These are phyloP conservation scores for Solanum pennellii DNA, from an alignment of 257 asterid species.

Conservation along the genomic window DNA sequence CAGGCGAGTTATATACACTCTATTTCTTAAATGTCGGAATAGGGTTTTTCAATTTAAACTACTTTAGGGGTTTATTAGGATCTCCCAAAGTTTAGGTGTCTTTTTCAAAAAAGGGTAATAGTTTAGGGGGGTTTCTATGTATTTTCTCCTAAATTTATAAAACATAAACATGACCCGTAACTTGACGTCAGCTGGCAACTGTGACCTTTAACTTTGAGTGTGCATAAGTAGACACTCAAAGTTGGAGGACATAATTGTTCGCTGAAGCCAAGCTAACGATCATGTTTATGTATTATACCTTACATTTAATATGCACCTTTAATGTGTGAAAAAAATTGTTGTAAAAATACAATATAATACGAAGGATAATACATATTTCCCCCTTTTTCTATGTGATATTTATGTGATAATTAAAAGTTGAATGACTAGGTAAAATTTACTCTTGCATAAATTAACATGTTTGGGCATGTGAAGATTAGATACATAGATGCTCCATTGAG, in stretches of 20 bases:
- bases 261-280: neutral
- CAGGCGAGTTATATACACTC: no score
- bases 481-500: neutral
- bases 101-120: no score
- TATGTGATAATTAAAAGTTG: neutral
- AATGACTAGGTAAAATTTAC: neutral
- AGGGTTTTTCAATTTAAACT: no score
- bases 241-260: neutral
- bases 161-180: neutral
- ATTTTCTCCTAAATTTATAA: neutral
- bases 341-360: neutral
- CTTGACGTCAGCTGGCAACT: neutral
- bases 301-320: neutral
- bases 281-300: neutral
- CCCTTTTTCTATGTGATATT: neutral
- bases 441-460: no score
- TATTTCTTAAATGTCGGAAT: no score
- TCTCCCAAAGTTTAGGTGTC: no score
- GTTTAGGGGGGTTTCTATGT: no score
- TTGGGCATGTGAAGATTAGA: neutral
- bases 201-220: neutral
- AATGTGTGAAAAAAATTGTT: neutral
- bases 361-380: neutral
- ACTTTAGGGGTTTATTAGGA: no score
- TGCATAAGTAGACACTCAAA: neutral